Evolutionary conservation across 768 basidiomycete genomes (phyloP), one percentile per base, ranked within the genome.

Genomic region (Lactarius hengduanensis): DNA sequence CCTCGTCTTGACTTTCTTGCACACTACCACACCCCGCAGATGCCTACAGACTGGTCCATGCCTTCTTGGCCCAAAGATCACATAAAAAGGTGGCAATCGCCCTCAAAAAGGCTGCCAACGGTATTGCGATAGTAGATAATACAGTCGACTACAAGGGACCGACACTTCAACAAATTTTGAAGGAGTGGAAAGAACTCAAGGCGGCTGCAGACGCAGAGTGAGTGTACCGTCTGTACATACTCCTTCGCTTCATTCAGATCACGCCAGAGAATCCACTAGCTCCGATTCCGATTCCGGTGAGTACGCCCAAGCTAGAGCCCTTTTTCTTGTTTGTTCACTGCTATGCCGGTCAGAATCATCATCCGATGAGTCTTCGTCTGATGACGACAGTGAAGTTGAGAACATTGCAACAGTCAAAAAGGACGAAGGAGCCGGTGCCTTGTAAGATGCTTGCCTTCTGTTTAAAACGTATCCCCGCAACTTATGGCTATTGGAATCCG

Each of bases 41-140:
- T 28, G 88, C 90, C 4, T 95, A 93, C 79, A 82, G 85, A 70
- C 77, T 92, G 59, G 86, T 95, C 65, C 83, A 92, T 72, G 78
- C 84, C 10, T 95, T 94, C 77, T 80, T 95, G 43, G 79, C 76
- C 65, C 83, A 86, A 72, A 85, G 82, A 57, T 81, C 83, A 0
- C 89, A 93, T 74, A 73, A 74, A 36, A 91, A 91, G 71, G 89
- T 86, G 9, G 92, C 92, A 10, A 79, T 83, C 64, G 87, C 88
- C 1, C 78, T 94, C 59, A 91, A 85, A 78, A 90, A 88, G 70
- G 90, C 89, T 30, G 90, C 84, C 26, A 87, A 85, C 75, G 79
- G 82, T 57, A 72, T 84, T 18, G 83, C 89, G 47, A 76, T 86
- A 15, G 77, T 92, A 30, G 84, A 86, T 68, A 87, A 89, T 63